Percentiles rank a stretch among this genome's conserved stretches.
These are phyloP conservation scores for Linum usitatissimum DNA, from an alignment of 345 rosid genomes.

Conservation along the genomic window DNA sequence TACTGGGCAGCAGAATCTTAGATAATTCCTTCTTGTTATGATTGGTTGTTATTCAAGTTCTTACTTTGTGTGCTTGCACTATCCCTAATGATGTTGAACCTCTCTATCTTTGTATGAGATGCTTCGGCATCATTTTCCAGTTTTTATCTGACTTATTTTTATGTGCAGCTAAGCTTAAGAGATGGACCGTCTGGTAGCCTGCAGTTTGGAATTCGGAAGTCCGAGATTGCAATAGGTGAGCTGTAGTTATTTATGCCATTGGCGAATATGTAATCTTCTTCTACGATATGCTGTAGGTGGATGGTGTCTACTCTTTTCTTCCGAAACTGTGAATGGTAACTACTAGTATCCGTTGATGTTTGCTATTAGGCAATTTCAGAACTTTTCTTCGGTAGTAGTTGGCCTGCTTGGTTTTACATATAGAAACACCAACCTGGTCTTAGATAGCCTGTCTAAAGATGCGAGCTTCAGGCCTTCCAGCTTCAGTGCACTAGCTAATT, in stretches of 20 bases:
- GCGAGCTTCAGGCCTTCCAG: neutral
- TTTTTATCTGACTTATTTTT: constrained; percentile 7
- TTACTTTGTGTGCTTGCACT: neutral
- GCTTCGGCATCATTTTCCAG: constrained; percentile 4
- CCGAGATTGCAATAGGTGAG: constrained; percentile 42
- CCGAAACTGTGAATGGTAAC: neutral
- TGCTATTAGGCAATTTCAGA: too few species aligned
- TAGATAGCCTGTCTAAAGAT: neutral
- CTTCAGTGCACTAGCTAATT: constrained; percentile 1
- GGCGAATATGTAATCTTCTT: neutral
- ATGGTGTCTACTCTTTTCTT: neutral
- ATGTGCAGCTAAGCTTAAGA: constrained; percentile 33
- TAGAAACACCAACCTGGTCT: neutral
- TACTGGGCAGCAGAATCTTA: too few species aligned
- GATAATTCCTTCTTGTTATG: constrained; percentile 4
- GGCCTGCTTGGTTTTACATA: constrained; percentile 1
- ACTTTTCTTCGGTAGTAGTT: constrained; percentile 8
- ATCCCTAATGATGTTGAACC: constrained; percentile 5
- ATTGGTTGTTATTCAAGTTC: constrained; percentile 6
- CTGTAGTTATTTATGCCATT: neutral
- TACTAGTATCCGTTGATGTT: neutral
- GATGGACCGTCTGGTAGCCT: constrained; percentile 22
- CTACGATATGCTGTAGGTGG: neutral
- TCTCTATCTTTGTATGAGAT: constrained; percentile 8
- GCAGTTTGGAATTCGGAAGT: constrained; percentile 24